Evolutionary conservation across 345 rosid genomes (phyloP).

Genomic region (Brassica napus): Da-Ae NC_063448.1:4094501-4095000

Average conservation of each 20-base stretch:
- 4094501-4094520: constrained; percentile 26
- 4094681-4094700: too few species aligned
- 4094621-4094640: too few species aligned
- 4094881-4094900: constrained; percentile 80
- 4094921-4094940: constrained; percentile 72
- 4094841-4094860: constrained; percentile 50
- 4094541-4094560: constrained; percentile 54
- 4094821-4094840: constrained; percentile 39
- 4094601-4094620: too few species aligned
- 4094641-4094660: too few species aligned
- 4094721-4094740: too few species aligned
- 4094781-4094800: background rate
- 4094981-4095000: constrained; percentile 95
- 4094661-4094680: too few species aligned
- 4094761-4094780: too few species aligned
- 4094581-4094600: constrained; percentile 1
- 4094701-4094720: too few species aligned
- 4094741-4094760: too few species aligned
- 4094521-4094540: constrained; percentile 99
- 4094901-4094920: constrained; percentile 90
- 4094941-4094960: constrained; percentile 67
- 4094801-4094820: background rate
- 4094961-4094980: constrained; percentile 69
- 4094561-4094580: too few species aligned
- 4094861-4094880: constrained; percentile 98